Evolutionary conservation across 2,329 filamentous ascomycete genomes (phyloP), one percentile per base, ranked within the genome.

Genomic region (Claviceps lovelessii): DNA sequence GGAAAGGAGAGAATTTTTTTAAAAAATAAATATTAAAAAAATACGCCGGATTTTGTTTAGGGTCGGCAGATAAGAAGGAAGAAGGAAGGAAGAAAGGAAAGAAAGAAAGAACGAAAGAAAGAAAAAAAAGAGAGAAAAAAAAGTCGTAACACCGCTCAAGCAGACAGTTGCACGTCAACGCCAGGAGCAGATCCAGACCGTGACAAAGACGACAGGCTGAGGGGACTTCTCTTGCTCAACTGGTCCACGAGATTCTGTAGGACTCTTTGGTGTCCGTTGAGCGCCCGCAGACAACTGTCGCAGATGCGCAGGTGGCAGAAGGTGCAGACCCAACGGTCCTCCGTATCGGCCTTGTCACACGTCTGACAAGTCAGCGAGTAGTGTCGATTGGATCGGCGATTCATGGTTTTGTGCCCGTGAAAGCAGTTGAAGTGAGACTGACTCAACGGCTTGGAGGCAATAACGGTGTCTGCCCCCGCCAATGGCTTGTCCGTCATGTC

Each of bases 271-370:
- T 72, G 68, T 29, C 61, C 62, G 31, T 70, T 67, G 54, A 81
- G 63, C 28, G 67, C 62, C 13, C 68, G 71, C 44, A 69, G 63
- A 59, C 79, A 82, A 2, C 66, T 58, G 37, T 70, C 68, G 64
- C 79, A 82, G 55, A 81, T 71, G 52, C 77, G 73, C 50, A 80
- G 60, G 56, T 72, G 69, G 64, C 77, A 80, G 63, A 74, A 77
- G 15, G 66, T 65, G 62, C 77, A 80, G 23, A 68, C 69, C 65
- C 68, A 74, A 41, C 77, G 73, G 58, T 72, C 65, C 48, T 72
- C 69, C 7, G 63, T 60, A 55, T 79, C 75, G 51, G 69, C 67
- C 55, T 67, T 69, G 53, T 70, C 70, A 64, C 79, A 82, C 4
- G 73, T 70, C 64, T 79, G 75, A 63, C 79, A 82, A 11, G 75